phyloP scores from a whole-genome alignment of 352 stramenopile species.

The Globisporangium parvum region DNA sequence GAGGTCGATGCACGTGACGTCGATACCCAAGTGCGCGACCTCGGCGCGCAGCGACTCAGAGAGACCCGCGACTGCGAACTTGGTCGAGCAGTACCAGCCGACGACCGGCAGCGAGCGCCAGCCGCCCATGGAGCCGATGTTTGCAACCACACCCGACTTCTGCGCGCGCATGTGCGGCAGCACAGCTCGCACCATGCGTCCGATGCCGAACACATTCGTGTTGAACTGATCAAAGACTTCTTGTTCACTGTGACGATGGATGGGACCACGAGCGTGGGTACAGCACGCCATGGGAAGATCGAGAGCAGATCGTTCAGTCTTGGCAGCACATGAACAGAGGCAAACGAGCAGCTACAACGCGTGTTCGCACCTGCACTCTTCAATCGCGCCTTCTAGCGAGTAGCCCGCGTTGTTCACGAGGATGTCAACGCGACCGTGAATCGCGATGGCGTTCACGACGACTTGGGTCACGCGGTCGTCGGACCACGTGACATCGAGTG shows the following conservation, averaged over 20 bases:
- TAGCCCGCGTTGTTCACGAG: slow-evolving; percentile 50
- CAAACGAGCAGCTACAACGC: too few relatives aligned
- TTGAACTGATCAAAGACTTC: slow-evolving; percentile 33
- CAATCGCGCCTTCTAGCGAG: slow-evolving; percentile 32
- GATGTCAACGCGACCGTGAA: slow-evolving; percentile 44
- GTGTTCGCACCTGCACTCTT: slow-evolving; percentile 25
- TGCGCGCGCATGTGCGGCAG: slow-evolving; percentile 36
- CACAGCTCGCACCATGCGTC: slow-evolving; percentile 24
- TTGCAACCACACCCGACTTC: slow-evolving; percentile 28
- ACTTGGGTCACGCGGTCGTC: slow-evolving; percentile 23
- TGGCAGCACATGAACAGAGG: too few relatives aligned
- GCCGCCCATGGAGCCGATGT: slow-evolving; percentile 32
- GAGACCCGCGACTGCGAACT: slow-evolving; percentile 32
- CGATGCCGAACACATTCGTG: slow-evolving; percentile 42
- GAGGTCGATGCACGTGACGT: slow-evolving; percentile 33
- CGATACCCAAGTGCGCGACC: slow-evolving; percentile 27
- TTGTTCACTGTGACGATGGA: slow-evolving; percentile 13
- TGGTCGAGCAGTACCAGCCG: slow-evolving; percentile 34
- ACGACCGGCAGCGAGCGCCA: slow-evolving; percentile 21
- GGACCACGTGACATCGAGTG: slow-evolving; percentile 36
- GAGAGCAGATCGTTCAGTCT: too few relatives aligned
- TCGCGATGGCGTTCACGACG: slow-evolving; percentile 19
- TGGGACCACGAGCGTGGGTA: too few relatives aligned
- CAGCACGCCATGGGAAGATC: too few relatives aligned
- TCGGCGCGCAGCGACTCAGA: slow-evolving; percentile 27